A percentile compares a stretch with the other conserved stretches of the same genome.
Conservation (phyloP, 139 green algal genomes). For the Spirogloea muscicola region DNA sequence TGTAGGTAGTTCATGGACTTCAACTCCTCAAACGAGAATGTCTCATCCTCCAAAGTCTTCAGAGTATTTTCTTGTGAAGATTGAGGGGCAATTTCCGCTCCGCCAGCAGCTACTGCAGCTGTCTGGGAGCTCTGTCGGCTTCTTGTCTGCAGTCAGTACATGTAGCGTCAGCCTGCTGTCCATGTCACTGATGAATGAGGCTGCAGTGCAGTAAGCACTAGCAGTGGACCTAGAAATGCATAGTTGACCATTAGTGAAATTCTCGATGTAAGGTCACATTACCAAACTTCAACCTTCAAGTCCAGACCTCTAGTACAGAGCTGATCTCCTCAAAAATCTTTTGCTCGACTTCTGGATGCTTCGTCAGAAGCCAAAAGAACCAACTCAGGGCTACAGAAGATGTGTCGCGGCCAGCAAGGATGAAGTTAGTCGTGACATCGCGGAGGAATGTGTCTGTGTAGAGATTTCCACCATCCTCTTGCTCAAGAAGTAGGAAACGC, state of each 20-base stretch:
- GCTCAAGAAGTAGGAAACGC: slow-evolving; percentile 2
- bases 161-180: neutral
- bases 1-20: slow-evolving; percentile 28
- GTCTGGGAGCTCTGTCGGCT: neutral
- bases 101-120: neutral
- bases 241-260: neutral
- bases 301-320: neutral
- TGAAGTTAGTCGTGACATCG: slow-evolving; percentile 37
- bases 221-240: neutral
- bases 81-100: neutral
- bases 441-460: slow-evolving; percentile 27
- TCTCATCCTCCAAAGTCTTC: neutral
- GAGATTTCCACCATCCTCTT: neutral
- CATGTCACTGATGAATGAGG: neutral
- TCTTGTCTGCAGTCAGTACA: neutral
- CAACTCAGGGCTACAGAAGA: slow-evolving; percentile 32
- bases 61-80: neutral
- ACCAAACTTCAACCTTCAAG: neutral
- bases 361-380: slow-evolving; percentile 41
- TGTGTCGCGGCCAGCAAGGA: slow-evolving; percentile 38
- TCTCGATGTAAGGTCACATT: neutral
- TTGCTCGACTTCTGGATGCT: slow-evolving; percentile 25
- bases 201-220: neutral
- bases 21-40: slow-evolving; percentile 35
- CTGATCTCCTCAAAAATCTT: slow-evolving; percentile 30